Percentiles rank a stretch among this genome's conserved stretches.
phyloP scores from a whole-genome alignment of 2,329 filamentous ascomycete species.

The Cytospora leucostoma region DNA sequence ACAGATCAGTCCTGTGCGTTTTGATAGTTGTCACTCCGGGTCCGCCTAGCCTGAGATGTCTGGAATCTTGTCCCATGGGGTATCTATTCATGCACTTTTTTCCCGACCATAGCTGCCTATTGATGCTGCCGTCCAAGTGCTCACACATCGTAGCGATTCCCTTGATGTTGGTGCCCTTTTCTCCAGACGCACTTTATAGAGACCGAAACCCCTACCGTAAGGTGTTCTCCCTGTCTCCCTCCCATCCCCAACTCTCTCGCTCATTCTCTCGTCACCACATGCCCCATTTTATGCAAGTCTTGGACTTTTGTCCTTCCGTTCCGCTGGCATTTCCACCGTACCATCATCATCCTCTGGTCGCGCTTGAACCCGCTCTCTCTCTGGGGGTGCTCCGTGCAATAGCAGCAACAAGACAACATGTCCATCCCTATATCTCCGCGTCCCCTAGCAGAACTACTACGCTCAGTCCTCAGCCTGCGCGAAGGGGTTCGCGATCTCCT shows the following conservation, averaged over 20 bases:
- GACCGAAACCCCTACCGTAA: background rate
- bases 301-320: background rate
- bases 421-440: background rate
- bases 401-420: background rate
- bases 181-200: background rate
- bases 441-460: background rate
- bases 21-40: background rate
- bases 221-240: background rate
- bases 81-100: slow-evolving; percentile 16
- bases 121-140: slow-evolving; percentile 5
- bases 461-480: slow-evolving; percentile 65
- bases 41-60: background rate
- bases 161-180: background rate
- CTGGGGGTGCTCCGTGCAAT: background rate
- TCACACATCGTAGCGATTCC: background rate
- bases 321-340: background rate
- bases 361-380: background rate
- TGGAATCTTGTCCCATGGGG: background rate
- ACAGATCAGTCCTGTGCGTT: background rate
- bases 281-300: background rate
- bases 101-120: background rate
- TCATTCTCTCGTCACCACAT: background rate
- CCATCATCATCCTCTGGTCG: too few relatives aligned
- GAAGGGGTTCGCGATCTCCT: slow-evolving; percentile 95
- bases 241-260: background rate